Evolutionary conservation across 1,284 basidiomycete genomes (phyloP), one percentile per base, ranked within the genome.

Genomic region (Cutaneotrichosporon curvatum): DNA sequence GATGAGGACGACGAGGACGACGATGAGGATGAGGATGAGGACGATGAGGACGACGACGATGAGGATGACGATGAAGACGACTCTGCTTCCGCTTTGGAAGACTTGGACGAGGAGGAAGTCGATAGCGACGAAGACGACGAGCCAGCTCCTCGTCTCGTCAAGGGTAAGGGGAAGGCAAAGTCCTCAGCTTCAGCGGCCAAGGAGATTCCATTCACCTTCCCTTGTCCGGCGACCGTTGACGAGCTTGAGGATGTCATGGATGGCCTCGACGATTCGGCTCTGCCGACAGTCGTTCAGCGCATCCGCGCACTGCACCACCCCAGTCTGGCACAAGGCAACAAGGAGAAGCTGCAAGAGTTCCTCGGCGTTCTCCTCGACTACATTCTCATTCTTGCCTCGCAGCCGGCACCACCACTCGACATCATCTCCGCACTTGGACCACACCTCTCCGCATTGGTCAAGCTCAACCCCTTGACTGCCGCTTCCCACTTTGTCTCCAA

Each of bases 241-340:
- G 88, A 95, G 53, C 85, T 98, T 56, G 78, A 96, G 35, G 80
- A 85, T 18, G 82, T 94, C 15, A 67, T 96, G 2, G 80, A 85
- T 18, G 76, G 76, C 32, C 65, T 92, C 18, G 68, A 71, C 30
- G 84, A 87, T 44, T 71, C 77, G 12, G 84, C 94, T 52, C 70
- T 96, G 6, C 81, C 85, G 2, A 84, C 76, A 0, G 88, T 98
- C 6, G 76, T 97, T 20, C 84, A 96, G 62, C 86, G 95, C 35
- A 94, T 98, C 48, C 81, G 91, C 19, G 80, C 88, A 0, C 73
- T 97, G 5, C 83, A 96, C 65, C 94, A 98, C 64, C 85, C 94
- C 2, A 92, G 87, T 62, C 75, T 98, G 4, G 84, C 81, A 1
- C 81, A 84, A 32, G 89, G 88, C 34, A 98, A 99, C 75, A 96